These are phyloP conservation scores for Mortierella sp. DNA, from an alignment of 371 early-diverging fungal genomes.

Conservation along the genomic window DNA sequence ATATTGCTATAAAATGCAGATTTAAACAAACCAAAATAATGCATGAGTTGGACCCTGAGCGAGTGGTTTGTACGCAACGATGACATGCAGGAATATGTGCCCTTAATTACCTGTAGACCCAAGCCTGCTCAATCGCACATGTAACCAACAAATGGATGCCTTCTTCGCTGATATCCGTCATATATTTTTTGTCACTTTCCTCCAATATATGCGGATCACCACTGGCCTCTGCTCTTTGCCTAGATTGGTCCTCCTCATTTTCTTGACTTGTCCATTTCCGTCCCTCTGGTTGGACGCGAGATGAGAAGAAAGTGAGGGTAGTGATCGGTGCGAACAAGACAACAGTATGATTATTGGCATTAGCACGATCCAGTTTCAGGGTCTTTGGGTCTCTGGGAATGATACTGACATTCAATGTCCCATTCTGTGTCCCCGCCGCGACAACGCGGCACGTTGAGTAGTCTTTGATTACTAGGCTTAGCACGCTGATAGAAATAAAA, in stretches of 20 bases:
- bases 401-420: constrained; percentile 65
- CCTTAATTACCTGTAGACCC: constrained; percentile 63
- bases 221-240: not conserved
- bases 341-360: constrained; percentile 34
- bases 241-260: not conserved
- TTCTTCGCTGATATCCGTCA: constrained; percentile 5
- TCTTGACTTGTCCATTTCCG: constrained; percentile 3
- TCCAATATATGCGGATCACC: not conserved
- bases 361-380: constrained; percentile 36
- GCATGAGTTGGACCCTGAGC: too few species aligned
- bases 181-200: constrained; percentile 7
- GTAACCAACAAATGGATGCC: constrained; percentile 70
- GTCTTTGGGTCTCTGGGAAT: constrained; percentile 63
- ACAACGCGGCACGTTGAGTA: constrained; percentile 61
- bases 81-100: not conserved
- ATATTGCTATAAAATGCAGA: constrained; percentile 48
- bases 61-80: not conserved
- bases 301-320: constrained; percentile 34
- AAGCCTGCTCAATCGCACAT: constrained; percentile 74
- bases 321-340: constrained; percentile 50
- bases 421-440: constrained; percentile 74
- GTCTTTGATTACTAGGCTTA: constrained; percentile 66
- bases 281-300: constrained; percentile 43
- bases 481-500: constrained; percentile 53
- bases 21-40: not conserved